Evolutionary conservation across 352 stramenopile genomes (phyloP).

Genomic region (Peronospora destructor): DNA sequence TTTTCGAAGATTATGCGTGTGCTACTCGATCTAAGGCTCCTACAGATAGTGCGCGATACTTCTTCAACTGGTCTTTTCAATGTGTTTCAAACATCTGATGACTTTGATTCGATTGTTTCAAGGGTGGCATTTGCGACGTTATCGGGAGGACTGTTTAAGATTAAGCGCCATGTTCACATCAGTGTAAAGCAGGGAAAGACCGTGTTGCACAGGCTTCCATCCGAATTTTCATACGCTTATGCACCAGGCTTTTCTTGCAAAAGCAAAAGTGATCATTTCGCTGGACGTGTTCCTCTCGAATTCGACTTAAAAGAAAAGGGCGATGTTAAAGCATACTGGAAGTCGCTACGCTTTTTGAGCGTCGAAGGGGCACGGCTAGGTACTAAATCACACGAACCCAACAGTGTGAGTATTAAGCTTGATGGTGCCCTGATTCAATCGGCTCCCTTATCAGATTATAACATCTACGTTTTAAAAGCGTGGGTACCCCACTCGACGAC

Average conservation of each 20-base stretch:
- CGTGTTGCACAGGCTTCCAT: constrained; percentile 46
- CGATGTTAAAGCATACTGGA: constrained; percentile 62
- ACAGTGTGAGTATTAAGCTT: constrained; percentile 43
- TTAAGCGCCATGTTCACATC: constrained; percentile 46
- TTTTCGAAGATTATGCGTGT: constrained; percentile 65
- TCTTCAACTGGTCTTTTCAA: constrained; percentile 55
- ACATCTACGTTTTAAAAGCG: constrained; percentile 56
- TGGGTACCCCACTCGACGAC: constrained; percentile 58
- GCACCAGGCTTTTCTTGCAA: constrained; percentile 49
- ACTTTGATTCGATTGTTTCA: constrained; percentile 72
- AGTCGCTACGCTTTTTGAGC: constrained; percentile 60
- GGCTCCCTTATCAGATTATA: constrained; percentile 53
- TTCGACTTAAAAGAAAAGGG: constrained; percentile 39
- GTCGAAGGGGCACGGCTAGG: constrained; percentile 56
- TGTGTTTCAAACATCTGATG: constrained; percentile 45
- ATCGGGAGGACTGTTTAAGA: constrained; percentile 54
- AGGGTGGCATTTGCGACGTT: constrained; percentile 68
- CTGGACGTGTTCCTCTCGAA: constrained; percentile 48
- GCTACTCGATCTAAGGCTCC: constrained; percentile 58
- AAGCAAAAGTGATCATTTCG: constrained; percentile 44
- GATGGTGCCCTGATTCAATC: constrained; percentile 52
- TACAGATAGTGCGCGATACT: constrained; percentile 49
- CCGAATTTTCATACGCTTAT: constrained; percentile 56
- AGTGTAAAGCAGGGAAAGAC: constrained; percentile 46
- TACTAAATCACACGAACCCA: constrained; percentile 24